Base-by-base conservation (phyloP, 306 rosid genomes). In the Rubus idaeus region DNA sequence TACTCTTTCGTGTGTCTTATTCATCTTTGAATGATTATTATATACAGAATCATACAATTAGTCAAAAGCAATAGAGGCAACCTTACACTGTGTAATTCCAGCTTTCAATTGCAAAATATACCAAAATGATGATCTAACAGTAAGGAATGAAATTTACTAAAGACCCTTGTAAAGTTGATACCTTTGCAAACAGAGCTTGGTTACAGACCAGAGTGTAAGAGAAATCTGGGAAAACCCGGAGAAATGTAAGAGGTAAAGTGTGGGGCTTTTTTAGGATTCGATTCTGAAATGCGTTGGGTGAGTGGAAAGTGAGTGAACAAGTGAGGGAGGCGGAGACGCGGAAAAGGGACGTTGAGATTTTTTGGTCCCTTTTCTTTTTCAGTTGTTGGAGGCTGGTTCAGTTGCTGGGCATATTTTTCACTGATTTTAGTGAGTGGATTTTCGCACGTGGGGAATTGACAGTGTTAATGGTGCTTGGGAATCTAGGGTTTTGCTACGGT, bases 281-380 rank as follows among this genome's bases (percentile, higher is more conserved):
- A 21, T 7, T 20, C 21, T 1, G 20, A 41, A 55, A 53, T 10
- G 20, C 6, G 51, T 30, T 40, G 21, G 10, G 65, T 11, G 0
- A 61, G 42, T 20, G 53, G 55, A n/a, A n/a, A n/a, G 58, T 21
- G 73, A 68, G 76, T 55, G n/a, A 40, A 11, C 13, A 13, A 66
- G 30, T 66, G 23, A 73, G 68, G 23, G 55, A 73, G 47, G 77
- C 67, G 77, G 68, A 73, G 52, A 73, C 42, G 41, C 77, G 67
- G 13, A 73, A 73, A 20, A 21, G 14, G 23, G 53, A 39, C 50
- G 76, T 10, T n/a, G 13, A 51, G 37, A 5, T 30, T 3, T 53
- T 51, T 18, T 10, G 62, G 45, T 10, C 30, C 20, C 13, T 52
- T 35, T 50, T 21, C 0, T 11, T n/a, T 9, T 4, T 6, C 6